Percentiles rank a stretch among this genome's conserved stretches.
phyloP scores from a whole-genome alignment of 2,329 filamentous ascomycete genomes.

The Aspergillus ochraceus region DNA sequence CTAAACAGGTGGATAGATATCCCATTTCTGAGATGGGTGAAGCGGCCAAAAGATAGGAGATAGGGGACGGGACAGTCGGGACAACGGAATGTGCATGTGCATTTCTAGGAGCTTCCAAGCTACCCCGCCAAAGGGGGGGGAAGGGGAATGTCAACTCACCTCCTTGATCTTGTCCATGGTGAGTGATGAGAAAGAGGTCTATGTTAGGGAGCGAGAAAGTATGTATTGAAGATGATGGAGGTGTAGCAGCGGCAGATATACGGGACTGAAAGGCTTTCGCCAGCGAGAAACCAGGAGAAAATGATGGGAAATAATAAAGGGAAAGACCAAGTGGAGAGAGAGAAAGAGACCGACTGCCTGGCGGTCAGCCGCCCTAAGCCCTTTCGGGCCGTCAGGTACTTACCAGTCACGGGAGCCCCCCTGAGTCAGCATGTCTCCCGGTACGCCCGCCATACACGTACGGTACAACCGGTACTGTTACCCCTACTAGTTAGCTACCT shows the following conservation, averaged over 20 bases:
- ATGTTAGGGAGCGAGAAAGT: constrained; percentile 24
- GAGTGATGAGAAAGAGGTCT: constrained; percentile 18
- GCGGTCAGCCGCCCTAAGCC: constrained; percentile 1
- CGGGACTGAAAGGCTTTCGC: constrained; percentile 32
- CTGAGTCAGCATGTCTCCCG: neutral
- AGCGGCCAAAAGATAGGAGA: neutral
- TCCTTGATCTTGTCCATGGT: constrained; percentile 87
- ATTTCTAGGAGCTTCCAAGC: constrained; percentile 30
- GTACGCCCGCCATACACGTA: neutral
- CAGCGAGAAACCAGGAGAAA: constrained; percentile 33
- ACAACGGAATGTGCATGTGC: constrained; percentile 18
- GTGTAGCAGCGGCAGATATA: neutral
- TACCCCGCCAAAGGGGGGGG: constrained; percentile 41
- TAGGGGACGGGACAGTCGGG: constrained; percentile 10
- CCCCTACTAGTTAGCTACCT: no score
- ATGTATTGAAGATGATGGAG: constrained; percentile 28
- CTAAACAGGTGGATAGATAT: neutral
- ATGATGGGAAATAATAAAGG: constrained; percentile 12
- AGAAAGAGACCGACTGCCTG: constrained; percentile 17
- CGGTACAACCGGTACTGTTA: neutral
- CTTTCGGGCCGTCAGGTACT: neutral
- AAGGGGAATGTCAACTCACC: constrained; percentile 56
- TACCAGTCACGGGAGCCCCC: neutral
- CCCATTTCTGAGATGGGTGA: neutral
- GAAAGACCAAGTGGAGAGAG: constrained; percentile 12